Evolutionary conservation across 768 basidiomycete species (phyloP).

Genomic region (Sutorius australiensis): DNA sequence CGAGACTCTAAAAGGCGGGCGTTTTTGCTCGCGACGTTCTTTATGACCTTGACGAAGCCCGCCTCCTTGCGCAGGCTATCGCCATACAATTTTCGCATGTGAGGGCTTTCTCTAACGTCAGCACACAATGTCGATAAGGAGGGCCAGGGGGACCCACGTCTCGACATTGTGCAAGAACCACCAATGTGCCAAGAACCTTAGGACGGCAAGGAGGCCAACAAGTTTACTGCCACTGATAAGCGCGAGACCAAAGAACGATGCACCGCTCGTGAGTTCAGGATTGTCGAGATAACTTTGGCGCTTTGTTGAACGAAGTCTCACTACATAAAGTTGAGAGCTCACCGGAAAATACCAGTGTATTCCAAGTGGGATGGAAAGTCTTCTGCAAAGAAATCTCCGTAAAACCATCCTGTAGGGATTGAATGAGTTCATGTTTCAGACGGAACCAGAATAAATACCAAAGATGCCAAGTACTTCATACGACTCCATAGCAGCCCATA

Average conservation of each 20-base stretch:
- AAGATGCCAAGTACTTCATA: constrained; percentile 93
- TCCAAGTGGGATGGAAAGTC: constrained; percentile 87
- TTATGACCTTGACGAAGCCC: constrained; percentile 97
- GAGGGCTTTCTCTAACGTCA: constrained; percentile 59
- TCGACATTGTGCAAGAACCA: constrained; percentile 95
- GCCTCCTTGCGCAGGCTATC: constrained; percentile 92
- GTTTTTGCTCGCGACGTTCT: constrained; percentile 83
- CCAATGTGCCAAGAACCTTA: constrained; percentile 86
- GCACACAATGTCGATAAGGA: not conserved
- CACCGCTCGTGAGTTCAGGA: constrained; percentile 93
- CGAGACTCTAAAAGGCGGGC: constrained; percentile 69
- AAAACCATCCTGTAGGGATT: constrained; percentile 80
- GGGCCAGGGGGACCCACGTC: constrained; percentile 53
- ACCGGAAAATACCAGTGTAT: constrained; percentile 97
- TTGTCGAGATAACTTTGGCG: constrained; percentile 78
- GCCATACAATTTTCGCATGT: constrained; percentile 96
- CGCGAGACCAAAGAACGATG: constrained; percentile 90
- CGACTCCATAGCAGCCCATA: constrained; percentile 88
- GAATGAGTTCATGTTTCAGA: not conserved
- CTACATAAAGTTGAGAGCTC: constrained; percentile 12
- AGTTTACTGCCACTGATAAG: constrained; percentile 90
- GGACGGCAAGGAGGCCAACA: constrained; percentile 79
- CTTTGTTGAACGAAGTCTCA: not conserved
- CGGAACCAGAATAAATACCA: constrained; percentile 43
- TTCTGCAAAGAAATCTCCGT: constrained; percentile 95